phyloP scores from a whole-genome alignment of 306 rosid species.

The Myrica gale region DNA sequence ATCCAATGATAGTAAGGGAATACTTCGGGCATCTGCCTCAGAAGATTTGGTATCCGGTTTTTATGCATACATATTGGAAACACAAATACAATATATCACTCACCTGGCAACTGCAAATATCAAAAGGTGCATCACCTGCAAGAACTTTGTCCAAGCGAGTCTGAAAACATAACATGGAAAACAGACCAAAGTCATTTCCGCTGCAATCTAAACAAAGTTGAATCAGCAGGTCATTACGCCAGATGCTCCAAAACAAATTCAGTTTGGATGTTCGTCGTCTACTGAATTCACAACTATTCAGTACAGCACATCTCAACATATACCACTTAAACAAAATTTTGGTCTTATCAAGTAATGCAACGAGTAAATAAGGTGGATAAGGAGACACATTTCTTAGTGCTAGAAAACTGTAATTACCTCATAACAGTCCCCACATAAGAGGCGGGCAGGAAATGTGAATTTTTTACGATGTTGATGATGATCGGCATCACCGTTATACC shows the following conservation, averaged over 20 bases:
- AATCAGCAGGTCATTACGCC: conserved; percentile 5
- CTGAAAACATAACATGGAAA: conserved; percentile 42
- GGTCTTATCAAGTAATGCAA: conserved; percentile 6
- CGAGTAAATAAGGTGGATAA: neutral
- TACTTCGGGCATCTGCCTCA: no score
- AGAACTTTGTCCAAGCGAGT: conserved; percentile 76
- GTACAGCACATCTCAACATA: neutral
- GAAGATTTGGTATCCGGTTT: no score
- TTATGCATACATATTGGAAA: neutral
- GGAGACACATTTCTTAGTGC: conserved; percentile 2
- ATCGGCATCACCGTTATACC: conserved; percentile 94
- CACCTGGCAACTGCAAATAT: conserved; percentile 92
- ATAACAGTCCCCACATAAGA: conserved; percentile 89
- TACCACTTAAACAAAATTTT: neutral
- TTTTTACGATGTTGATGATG: conserved; percentile 92
- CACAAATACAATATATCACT: conserved; percentile 19
- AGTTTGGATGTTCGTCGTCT: conserved; percentile 5
- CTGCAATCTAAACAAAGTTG: conserved; percentile 17
- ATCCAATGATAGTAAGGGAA: neutral
- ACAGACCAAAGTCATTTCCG: conserved; percentile 20
- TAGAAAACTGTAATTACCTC: conserved; percentile 56
- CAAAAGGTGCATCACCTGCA: conserved; percentile 86
- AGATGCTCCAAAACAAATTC: neutral
- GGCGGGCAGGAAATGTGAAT: conserved; percentile 92
- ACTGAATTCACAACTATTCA: conserved; percentile 11